These are phyloP conservation scores for Pyronema omphalodes DNA, from an alignment of 495 filamentous ascomycete species.

Conservation along the genomic window DNA sequence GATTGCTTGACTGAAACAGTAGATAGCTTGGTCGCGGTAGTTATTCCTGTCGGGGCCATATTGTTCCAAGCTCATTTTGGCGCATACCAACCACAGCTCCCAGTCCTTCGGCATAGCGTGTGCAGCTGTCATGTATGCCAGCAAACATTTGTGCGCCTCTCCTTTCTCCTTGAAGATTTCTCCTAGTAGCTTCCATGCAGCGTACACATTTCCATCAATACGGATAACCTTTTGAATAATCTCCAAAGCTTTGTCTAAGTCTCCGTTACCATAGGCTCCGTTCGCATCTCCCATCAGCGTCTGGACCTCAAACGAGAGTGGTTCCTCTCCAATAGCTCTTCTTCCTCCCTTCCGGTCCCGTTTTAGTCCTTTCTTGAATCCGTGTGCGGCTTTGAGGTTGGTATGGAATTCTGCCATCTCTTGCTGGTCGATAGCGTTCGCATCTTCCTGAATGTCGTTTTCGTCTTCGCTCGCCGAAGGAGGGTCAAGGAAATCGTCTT, in stretches of 20 bases:
- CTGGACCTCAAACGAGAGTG: conserved; percentile 22
- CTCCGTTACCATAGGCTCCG: conserved; percentile 13
- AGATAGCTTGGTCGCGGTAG: conserved; percentile 22
- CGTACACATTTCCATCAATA: conserved; percentile 23
- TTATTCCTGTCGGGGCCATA: conserved; percentile 21
- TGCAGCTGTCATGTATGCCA: conserved; percentile 22
- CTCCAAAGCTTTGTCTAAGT: conserved; percentile 19
- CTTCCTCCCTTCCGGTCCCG: conserved; percentile 10
- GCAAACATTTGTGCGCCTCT: conserved; percentile 23
- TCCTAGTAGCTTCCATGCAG: conserved; percentile 24
- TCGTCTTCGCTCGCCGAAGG: conserved; percentile 4
- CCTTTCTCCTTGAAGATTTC: conserved; percentile 25
- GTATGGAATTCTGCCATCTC: conserved; percentile 24
- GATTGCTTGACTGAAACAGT: conserved; percentile 23
- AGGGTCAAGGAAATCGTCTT: neutral
- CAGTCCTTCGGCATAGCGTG: conserved; percentile 23
- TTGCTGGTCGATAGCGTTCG: conserved; percentile 5
- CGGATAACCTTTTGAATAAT: conserved; percentile 23
- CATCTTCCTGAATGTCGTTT: neutral
- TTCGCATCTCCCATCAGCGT: conserved; percentile 21
- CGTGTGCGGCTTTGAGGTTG: conserved; percentile 20
- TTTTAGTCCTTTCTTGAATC: conserved; percentile 17
- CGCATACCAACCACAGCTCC: conserved; percentile 23
- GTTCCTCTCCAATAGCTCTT: conserved; percentile 18
- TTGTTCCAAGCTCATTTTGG: conserved; percentile 23